Base-by-base conservation (phyloP, 345 rosid genomes). In the Pelargonium nanum region DNA sequence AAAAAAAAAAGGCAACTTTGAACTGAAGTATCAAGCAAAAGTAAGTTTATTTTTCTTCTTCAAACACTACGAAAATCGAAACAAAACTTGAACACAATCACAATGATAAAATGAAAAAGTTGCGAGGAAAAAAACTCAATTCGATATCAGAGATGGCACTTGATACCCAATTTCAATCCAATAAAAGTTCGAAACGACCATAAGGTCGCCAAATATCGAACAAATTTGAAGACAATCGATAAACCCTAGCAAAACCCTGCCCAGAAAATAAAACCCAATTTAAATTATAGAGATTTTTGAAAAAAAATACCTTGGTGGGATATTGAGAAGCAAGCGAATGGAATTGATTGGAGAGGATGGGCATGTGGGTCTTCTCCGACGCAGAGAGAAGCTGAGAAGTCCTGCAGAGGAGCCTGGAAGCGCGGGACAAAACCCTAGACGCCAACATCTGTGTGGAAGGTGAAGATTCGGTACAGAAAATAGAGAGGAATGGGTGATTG, bases 361-460 rank as follows among this genome's bases (percentile, higher is more conserved):
- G 80, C 57, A 51, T 60, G 60, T 59, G 86, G 32, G 70, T 73
- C 60, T 71, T 79, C 74, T 24, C 68, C 30, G 80, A 62, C 54
- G 74, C 63, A 60, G 71, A 56, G 54, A 76, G 68, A 26, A 83
- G 72, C 64, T 68, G 62, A 58, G 83, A 66, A 77, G 84, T 84
- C 62, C 77, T 65, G 53, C 78, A 65, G 17, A 77, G 66, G 69
- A 77, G 70, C 72, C 83, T 70, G 25, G 85, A 78, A 57, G 70
- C 68, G 76, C 84, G 83, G 5, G 88, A 77, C 26, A 88, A 58
- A 70, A 75, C 79, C 76, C 81, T 80, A 24, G 78, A 74, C 23
- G 75, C 71, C 80, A 79, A 68, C 89, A 86, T 86, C 48, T n/a
- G n/a, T n/a, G n/a, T n/a, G n/a, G n/a, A n/a, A n/a, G n/a, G n/a